phyloP scores from a whole-genome alignment of 2,329 filamentous ascomycete species.

The Hymenoscyphus linearis region DNA sequence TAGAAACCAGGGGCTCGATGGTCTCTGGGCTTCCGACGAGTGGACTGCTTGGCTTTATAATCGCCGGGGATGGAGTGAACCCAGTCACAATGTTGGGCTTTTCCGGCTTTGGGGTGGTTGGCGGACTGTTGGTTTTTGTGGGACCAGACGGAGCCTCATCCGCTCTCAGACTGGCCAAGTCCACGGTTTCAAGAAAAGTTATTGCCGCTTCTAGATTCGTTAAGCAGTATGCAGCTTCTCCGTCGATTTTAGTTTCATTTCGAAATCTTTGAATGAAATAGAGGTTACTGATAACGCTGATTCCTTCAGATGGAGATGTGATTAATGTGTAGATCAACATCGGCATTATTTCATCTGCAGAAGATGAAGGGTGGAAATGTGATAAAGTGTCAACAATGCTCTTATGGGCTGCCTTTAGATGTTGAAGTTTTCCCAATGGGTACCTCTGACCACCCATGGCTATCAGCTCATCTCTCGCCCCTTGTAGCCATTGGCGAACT shows the following conservation, averaged over 20 bases:
- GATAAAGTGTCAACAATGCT: constrained; percentile 83
- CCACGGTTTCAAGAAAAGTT: constrained; percentile 90
- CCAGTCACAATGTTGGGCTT: constrained; percentile 28
- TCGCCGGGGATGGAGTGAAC: constrained; percentile 30
- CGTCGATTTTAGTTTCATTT: constrained; percentile 78
- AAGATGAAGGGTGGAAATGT: constrained; percentile 70
- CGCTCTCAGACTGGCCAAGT: constrained; percentile 78
- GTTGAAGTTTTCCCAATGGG: constrained; percentile 84
- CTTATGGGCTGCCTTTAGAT: constrained; percentile 84
- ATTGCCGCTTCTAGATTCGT: constrained; percentile 95
- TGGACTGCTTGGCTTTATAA: constrained; percentile 21
- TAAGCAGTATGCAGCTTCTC: constrained; percentile 91
- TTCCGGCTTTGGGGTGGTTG: constrained; percentile 40
- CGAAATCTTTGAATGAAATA: constrained; percentile 91
- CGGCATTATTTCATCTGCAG: constrained; percentile 93
- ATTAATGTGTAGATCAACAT: constrained; percentile 96
- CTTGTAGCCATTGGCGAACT: constrained; percentile 66
- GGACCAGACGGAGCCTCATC: constrained; percentile 71
- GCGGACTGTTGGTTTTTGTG: constrained; percentile 46
- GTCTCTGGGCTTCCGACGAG: constrained; percentile 31
- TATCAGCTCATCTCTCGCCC: constrained; percentile 65
- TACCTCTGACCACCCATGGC: constrained; percentile 84
- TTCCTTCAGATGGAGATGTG: constrained; percentile 76
- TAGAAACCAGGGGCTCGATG: constrained; percentile 28
- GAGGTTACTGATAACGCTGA: constrained; percentile 91